phyloP scores from a whole-genome alignment of 352 stramenopile genomes.

The Globisporangium barbulae region DNA sequence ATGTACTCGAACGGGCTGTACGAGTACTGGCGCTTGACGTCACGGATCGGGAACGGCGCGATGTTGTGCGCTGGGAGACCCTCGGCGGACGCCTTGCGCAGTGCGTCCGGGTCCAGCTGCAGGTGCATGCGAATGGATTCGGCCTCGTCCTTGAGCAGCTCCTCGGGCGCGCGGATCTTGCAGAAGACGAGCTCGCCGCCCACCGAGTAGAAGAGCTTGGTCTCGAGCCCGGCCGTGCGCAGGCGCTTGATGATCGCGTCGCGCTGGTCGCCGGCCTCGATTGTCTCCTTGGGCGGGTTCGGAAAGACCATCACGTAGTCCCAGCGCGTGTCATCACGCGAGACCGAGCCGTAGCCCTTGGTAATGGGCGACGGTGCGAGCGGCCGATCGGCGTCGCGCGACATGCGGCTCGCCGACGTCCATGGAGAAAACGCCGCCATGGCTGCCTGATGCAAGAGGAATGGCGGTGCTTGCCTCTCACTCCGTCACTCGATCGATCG shows the following conservation, averaged over 20 bases:
- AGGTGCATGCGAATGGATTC: conserved; percentile 74
- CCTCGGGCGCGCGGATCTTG: conserved; percentile 75
- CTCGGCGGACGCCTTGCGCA: conserved; percentile 59
- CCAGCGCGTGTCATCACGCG: conserved; percentile 44
- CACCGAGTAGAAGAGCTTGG: conserved; percentile 73
- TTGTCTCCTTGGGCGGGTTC: conserved; percentile 59
- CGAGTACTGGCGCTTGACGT: conserved; percentile 74
- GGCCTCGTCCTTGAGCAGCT: conserved; percentile 67
- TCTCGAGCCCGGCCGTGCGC: conserved; percentile 53
- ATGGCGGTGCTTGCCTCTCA: not conserved
- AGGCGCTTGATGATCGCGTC: conserved; percentile 79
- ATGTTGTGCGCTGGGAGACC: conserved; percentile 71
- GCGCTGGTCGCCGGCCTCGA: conserved; percentile 58
- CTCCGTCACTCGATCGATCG: not conserved
- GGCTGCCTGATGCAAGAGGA: not conserved
- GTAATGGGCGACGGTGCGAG: conserved; percentile 30
- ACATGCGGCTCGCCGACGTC: conserved; percentile 22
- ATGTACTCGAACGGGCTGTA: conserved; percentile 86
- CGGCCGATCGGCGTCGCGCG: conserved; percentile 18
- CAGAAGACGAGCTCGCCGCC: conserved; percentile 72
- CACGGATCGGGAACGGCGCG: conserved; percentile 74
- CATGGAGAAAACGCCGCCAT: conserved; percentile 16
- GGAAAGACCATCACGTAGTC: conserved; percentile 87
- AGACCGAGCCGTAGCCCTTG: conserved; percentile 46
- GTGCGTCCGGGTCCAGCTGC: conserved; percentile 59